Conservation (phyloP, 2,329 filamentous ascomycete species). For the Aspergillus sp. region DNA sequence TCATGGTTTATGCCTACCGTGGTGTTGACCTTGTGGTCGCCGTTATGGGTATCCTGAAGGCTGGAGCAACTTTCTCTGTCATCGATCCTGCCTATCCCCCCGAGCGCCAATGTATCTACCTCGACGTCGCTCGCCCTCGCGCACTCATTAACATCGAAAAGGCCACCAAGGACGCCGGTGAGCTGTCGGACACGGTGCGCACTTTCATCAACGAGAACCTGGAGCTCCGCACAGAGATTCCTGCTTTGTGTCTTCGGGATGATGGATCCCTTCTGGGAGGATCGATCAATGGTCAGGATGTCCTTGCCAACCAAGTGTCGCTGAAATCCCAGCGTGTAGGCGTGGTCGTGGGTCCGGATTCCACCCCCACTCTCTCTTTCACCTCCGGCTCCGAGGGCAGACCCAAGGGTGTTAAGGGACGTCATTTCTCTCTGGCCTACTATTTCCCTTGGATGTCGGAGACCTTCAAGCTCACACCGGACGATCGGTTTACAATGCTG, state of each 20-base stretch:
- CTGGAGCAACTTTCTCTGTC: conserved; percentile 58
- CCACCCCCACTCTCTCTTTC: conserved; percentile 71
- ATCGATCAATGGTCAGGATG: conserved; percentile 62
- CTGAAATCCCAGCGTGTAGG: conserved; percentile 61
- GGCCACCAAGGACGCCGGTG: conserved; percentile 67
- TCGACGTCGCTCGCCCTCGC: conserved; percentile 74
- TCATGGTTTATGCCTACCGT: conserved; percentile 88
- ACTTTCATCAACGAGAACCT: conserved; percentile 73
- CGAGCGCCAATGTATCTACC: conserved; percentile 75
- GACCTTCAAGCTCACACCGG: conserved; percentile 69
- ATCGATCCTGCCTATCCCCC: conserved; percentile 83
- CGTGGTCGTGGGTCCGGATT: conserved; percentile 83
- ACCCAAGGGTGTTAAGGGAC: conserved; percentile 83
- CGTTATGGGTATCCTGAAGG: conserved; percentile 72
- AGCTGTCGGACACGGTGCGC: conserved; percentile 58
- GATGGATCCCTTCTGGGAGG: conserved; percentile 74
- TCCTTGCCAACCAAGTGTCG: conserved; percentile 57
- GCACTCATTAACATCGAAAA: conserved; percentile 72
- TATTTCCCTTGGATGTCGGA: conserved; percentile 95
- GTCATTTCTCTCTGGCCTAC: conserved; percentile 80
- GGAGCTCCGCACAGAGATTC: conserved; percentile 69
- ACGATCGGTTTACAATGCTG: conserved; percentile 78
- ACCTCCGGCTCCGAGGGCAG: conserved; percentile 72
- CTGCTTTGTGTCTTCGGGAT: conserved; percentile 68
- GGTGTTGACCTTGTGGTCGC: conserved; percentile 74